Evolutionary conservation across 257 asterid species (phyloP), one percentile per base, ranked within the genome.

Genomic region (Petunia axillaris): DNA sequence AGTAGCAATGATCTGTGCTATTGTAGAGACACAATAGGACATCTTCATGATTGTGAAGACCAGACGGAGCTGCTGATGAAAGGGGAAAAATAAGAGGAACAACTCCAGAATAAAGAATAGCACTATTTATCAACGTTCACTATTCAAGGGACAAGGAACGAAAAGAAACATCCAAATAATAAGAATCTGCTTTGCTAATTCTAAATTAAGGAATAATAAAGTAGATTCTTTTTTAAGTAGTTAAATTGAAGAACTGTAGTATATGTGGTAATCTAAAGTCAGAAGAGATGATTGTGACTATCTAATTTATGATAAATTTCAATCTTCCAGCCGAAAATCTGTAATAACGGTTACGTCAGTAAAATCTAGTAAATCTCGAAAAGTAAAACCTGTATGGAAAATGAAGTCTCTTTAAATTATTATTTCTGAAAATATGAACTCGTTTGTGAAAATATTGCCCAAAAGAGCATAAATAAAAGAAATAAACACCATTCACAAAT

Each of bases 161-260:
- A 50, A 71, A 71, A 71, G 77, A 48, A 25, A 71, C 77, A 48
- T 48, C 35, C 35, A 71, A 48, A 48, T 48, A 71, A 5, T 71
- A 41, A 71, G 48, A 46, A 48, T 11, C 6, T 48, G 3, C 1
- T 48, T 73, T 73, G 36, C 4, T 50, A 71, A 71, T 46, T 46
- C 25, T 44, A 46, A 10, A 73, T 50, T 73, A 73, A 11, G 7
- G 62, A 73, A 6, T 11, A 71, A 50, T 71, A 35, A 0, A 25
- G 6, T 50, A 48, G 35, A 46, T 73, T 4, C 13, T 73, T 71
- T 71, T 25, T 25, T 25, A 25, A 25, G 25, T 25, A 43, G 48
- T 71, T 10, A 15, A 15, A 52, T 10, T 71, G 25, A 71, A 73
- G 62, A 13, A 11, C 44, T 50, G 50, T 52, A 52, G 35, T 5